These are phyloP conservation scores for Cladobotryum mycophilum DNA, from an alignment of 2,329 filamentous ascomycete species.

Conservation along the genomic window DNA sequence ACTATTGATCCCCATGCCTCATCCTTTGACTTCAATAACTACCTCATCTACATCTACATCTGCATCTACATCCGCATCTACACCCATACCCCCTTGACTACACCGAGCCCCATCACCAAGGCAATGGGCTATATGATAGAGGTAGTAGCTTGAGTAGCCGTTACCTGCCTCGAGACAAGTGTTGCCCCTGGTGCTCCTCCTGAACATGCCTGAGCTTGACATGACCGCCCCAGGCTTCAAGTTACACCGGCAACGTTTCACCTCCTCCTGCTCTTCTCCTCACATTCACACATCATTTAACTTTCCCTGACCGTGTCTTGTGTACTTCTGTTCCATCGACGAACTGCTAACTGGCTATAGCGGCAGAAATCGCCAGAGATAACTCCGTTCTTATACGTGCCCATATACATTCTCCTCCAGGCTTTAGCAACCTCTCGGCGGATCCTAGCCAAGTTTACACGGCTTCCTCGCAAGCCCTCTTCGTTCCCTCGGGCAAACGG, in stretches of 20 bases:
- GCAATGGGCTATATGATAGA: neutral
- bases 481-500: neutral
- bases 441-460: no score
- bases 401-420: no score
- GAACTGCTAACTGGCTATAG: constrained; percentile 6
- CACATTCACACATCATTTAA: constrained; percentile 12
- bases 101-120: neutral
- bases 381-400: no score
- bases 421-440: no score
- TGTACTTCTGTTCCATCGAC: neutral
- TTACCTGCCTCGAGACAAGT: neutral
- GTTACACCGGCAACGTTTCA: constrained; percentile 23
- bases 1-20: neutral
- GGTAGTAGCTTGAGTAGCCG: neutral
- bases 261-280: constrained; percentile 15
- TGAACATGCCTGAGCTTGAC: constrained; percentile 7
- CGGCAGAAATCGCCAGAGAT: constrained; percentile 1
- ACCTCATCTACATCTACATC: no score
- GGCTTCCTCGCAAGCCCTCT: neutral
- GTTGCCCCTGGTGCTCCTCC: constrained; percentile 1
- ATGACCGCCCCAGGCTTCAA: constrained; percentile 12
- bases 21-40: neutral
- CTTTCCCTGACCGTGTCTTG: constrained; percentile 3
- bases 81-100: neutral
- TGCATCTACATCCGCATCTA: neutral